Conservation (phyloP, 805 yeast genomes). For the Wickerhamomyces hampshirensis region DNA sequence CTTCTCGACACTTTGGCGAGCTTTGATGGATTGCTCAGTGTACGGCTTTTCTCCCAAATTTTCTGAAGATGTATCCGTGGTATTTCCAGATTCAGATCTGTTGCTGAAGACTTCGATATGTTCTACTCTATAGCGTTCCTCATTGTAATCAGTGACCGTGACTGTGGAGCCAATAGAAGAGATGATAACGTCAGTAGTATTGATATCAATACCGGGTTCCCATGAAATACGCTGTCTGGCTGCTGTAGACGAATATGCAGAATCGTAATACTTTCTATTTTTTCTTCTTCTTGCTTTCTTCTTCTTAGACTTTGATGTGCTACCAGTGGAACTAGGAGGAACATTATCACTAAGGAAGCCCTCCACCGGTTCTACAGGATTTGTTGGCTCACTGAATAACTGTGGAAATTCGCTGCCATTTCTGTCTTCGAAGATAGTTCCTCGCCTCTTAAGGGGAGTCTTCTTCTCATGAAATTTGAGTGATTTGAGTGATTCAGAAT, state of each 20-base stretch:
- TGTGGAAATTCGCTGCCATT: too few relatives aligned
- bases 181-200: conserved; percentile 46
- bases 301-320: conserved; percentile 1
- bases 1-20: conserved; percentile 20
- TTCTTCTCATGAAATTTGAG: too few relatives aligned
- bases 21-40: conserved; percentile 2
- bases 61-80: not conserved
- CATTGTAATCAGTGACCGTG: conserved; percentile 48
- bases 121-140: conserved; percentile 38
- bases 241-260: conserved; percentile 31
- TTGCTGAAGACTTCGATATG: conserved; percentile 10
- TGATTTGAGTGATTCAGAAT: conserved; percentile 4
- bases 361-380: too few relatives aligned
- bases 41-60: conserved; percentile 2
- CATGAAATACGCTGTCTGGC: conserved; percentile 41
- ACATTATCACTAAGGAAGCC: too few relatives aligned
- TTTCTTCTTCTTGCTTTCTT: conserved; percentile 7
- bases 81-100: conserved; percentile 27
- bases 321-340: too few relatives aligned
- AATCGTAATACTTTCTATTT: conserved; percentile 29
- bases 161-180: conserved; percentile 48
- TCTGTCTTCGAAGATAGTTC: conserved; percentile 1
- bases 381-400: not conserved
- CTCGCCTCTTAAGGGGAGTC: conserved; percentile 7
- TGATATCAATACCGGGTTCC: conserved; percentile 57